Evolutionary conservation across 176 grass and related monocot species (phyloP).

Genomic region (Zoysia japonica): DNA sequence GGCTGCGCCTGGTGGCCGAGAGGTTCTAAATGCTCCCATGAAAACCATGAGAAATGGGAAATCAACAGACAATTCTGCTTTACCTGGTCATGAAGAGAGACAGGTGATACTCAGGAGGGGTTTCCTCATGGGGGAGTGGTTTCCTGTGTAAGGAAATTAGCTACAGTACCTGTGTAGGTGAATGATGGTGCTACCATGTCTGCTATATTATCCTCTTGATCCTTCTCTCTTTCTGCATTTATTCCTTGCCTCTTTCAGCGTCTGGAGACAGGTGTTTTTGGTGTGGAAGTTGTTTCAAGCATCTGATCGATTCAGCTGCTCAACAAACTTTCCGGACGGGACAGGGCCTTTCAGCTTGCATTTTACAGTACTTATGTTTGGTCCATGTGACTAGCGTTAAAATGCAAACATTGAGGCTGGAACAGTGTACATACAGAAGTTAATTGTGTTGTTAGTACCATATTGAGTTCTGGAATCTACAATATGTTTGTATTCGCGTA

Average conservation of each 20-base stretch:
- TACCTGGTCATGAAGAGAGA: background rate
- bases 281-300: background rate
- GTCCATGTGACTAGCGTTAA: background rate
- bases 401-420: background rate
- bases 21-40: background rate
- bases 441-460: background rate
- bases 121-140: background rate
- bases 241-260: background rate
- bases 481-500: background rate
- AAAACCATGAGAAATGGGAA: background rate
- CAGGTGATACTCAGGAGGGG: background rate
- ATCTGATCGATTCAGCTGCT: background rate
- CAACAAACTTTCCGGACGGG: background rate
- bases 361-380: background rate
- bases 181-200: background rate
- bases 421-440: background rate
- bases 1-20: background rate
- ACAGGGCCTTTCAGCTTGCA: background rate
- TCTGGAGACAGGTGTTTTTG: background rate
- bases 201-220: slow-evolving; percentile 7
- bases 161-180: background rate
- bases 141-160: slow-evolving; percentile 17
- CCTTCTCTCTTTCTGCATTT: background rate
- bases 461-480: background rate
- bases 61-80: background rate